Base-by-base conservation (phyloP, 2,329 filamentous ascomycete species). In the Pyrenochaeta sp. region DNA sequence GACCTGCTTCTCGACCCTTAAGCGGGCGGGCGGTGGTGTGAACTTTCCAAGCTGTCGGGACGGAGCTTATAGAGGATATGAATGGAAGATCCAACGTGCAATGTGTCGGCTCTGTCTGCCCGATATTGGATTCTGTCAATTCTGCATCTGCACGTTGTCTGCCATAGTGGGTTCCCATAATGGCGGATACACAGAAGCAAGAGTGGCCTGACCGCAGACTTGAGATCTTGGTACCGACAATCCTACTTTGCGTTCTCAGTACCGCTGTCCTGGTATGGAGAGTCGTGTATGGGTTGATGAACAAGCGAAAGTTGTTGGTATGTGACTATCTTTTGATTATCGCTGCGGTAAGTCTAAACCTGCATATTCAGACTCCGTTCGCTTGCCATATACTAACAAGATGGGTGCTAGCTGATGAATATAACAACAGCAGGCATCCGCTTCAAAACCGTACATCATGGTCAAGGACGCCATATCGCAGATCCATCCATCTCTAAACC, bases 241-340 rank as follows among this genome's bases (percentile, higher is more conserved):
- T 57, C 25, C 59, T 49, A 3, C 56, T 72, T 5, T 62, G 58
- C 27, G 30, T 61, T 19, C 42, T 72, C 10, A 66, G 62, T 36
- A 69, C 63, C 2, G 2, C 50, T 1, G 15, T 70, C 27, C 39
- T 70, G 9, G 25, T 61, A 32, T 73, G 71, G 69, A 61, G 69
- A 52, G 50, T 71, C 6, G 47, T 62, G 1, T 69, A 71, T 44
- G 64, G 64, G 27, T 34, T 69, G 3, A 39, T 15, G 24, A 59
- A 51, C 25, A 65, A 62, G 50, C 59, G 68, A 24, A 72, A 66
- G 52, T 37, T 68, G 28, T 34, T 71, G 39, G 19, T 71, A 15
- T 68, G 67, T 44, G 69, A 73, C 40, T 68, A 65, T 45, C 50
- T 71, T 22, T 42, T 72, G 39, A 60, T 68, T 12, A 24, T 69